Base-by-base conservation (phyloP, 305 asterid species). In the Solanum chacoense region DNA sequence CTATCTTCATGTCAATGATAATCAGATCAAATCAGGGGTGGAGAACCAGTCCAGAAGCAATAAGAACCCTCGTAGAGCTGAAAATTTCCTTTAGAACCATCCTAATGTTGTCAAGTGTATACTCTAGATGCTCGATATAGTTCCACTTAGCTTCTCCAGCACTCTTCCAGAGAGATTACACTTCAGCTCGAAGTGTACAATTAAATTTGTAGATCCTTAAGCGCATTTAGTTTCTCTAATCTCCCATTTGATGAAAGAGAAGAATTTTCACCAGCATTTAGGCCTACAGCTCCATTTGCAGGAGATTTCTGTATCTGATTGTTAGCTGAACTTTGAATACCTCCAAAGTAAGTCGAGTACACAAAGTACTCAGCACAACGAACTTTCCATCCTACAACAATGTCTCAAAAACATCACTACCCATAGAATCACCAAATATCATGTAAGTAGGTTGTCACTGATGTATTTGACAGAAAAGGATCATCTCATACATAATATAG, bases 281-380 rank as follows among this genome's bases (percentile, higher is more conserved):
- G 65, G 91, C 28, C 89, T 91, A 86, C 83, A 42, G 88, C 89
- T 42, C 95, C 98, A 91, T 94, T 95, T 94, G 93, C 96, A 14
- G 94, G 84, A 42, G 75, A 90, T 86, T 89, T 90, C 88, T 88
- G 92, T 16, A 35, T 90, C 90, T 91, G 93, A 83, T 77, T 91
- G 92, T 87, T 45, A 86, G 92, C 89, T 83, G 98, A 96, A 93
- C 99, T 94, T 85, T 45, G 90, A 85, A 89, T 90, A 92, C 99
- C 99, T 91, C 90, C 98, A 69, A 98, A 98, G 92, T 95, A 95
- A 4, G 93, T 92, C 2, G 99, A 93, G 90, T 93, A 89, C 26
- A 95, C 97, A 90, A 95, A 98, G 93, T 91, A 94, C 89, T 93
- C 98, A 16, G 98, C 95, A 90, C 99, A 98, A 40, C 90, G 94